Evolutionary conservation across 768 basidiomycete species (phyloP), one percentile per base, ranked within the genome.

Genomic region (Leccinellum luteum): DNA sequence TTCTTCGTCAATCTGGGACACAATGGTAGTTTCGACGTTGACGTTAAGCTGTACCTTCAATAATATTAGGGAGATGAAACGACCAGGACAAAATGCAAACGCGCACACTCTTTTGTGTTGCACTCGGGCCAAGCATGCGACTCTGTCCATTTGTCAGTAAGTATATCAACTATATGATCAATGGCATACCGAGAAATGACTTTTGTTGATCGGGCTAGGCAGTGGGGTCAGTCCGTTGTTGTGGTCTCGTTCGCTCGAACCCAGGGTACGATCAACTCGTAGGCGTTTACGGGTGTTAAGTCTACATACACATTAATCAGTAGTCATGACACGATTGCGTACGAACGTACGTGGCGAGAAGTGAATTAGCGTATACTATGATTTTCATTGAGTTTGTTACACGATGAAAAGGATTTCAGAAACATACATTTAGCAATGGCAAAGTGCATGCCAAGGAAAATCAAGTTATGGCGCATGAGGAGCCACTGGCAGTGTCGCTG

Each of bases 391-490:
- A 60, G 27, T 1, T 25, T 6, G 31, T 19, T 30, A 23, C 3
- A 6, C 0, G 12, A 9, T n/a, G 6, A n/a, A 38, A 41, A n/a
- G 17, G n/a, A 34, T 28, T n/a, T 30, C 1, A 12, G 43, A 34
- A 23, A 10, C 73, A 0, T 60, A 73, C 71, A 14, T 56, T 73
- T 73, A 8, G 73, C 71, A 12, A 73, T 73, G 1, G 71, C 68
- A 52, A 73, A 73, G 58, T 73, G 71, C 69, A 73, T 73, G 5
- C 69, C 71, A 3, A 73, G 61, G 67, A 74, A 73, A 54, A 73
- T 71, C 59, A 73, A 47, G 44, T 73, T 73, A 34, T 74, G 71
- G 17, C 71, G 73, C 73, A 73, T 73, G 23, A 62, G 15, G 15
- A 73, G 49, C 71, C 71, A 73, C 71, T 73, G 23, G 0, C 15